Evolutionary conservation across 2,329 filamentous ascomycete genomes (phyloP).

Genomic region (Thelonectria blattea): DNA sequence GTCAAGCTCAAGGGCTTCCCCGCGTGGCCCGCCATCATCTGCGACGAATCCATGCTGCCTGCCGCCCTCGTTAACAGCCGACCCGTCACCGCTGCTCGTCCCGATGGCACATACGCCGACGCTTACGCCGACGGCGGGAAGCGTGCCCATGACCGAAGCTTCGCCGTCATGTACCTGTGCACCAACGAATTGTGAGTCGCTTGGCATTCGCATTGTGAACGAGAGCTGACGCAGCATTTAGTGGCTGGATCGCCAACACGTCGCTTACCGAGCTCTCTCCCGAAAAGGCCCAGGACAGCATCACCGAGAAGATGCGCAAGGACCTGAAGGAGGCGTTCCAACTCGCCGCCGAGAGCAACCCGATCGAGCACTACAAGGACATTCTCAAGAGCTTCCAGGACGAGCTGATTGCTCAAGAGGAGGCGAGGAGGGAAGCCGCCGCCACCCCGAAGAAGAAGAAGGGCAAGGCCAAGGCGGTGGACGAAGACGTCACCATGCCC

Average conservation of each 20-base stretch:
- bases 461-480: slow-evolving; percentile 57
- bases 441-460: slow-evolving; percentile 53
- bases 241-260: slow-evolving; percentile 90
- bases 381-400: slow-evolving; percentile 75
- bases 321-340: slow-evolving; percentile 78
- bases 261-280: slow-evolving; percentile 79
- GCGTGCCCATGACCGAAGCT: slow-evolving; percentile 82
- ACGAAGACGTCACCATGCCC: slow-evolving; percentile 66
- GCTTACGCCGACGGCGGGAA: slow-evolving; percentile 89
- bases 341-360: slow-evolving; percentile 78
- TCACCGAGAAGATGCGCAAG: slow-evolving; percentile 82
- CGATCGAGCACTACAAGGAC: slow-evolving; percentile 82
- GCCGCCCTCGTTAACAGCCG: slow-evolving; percentile 75
- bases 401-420: slow-evolving; percentile 63
- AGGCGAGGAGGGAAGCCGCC: slow-evolving; percentile 52
- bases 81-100: slow-evolving; percentile 81
- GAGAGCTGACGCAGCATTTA: slow-evolving; percentile 46
- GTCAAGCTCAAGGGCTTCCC: slow-evolving; percentile 95
- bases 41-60: slow-evolving; percentile 93
- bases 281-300: slow-evolving; percentile 70
- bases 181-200: slow-evolving; percentile 95
- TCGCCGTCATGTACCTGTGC: slow-evolving; percentile 91
- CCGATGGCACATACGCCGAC: slow-evolving; percentile 86
- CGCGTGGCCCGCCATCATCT: slow-evolving; percentile 92
- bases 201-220: neutral